Base-by-base conservation (phyloP, 164 flowering plant genomes). In the Protea cynaroides region DNA sequence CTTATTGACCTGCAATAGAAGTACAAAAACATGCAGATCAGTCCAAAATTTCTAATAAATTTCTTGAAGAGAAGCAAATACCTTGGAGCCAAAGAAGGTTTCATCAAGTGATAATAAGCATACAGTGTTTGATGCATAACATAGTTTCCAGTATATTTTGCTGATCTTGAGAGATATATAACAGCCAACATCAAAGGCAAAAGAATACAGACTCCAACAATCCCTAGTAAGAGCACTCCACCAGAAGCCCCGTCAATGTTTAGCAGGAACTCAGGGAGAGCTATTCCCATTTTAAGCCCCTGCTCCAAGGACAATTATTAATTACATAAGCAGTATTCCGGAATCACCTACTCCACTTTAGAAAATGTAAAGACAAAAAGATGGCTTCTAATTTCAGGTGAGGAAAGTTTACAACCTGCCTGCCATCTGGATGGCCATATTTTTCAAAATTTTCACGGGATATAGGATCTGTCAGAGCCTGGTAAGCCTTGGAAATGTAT, bases 21-120 rank as follows among this genome's bases (percentile, higher is more conserved):
- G 19, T 8, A 11, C 53, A 24, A 56, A 44, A 21, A 56, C 23
- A 58, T 10, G 15, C 14, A 23, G 1, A 52, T 38, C 23, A 23
- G 12, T 24, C 14, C 17, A 25, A 13, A 25, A n/a, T 18, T 49
- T 49, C n/a, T 12, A 46, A 56, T 25, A 52, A 40, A 8, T 25
- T n/a, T 52, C 46, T 15, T 12, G 47, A 62, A 65, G 7, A 64
- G 18, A 51, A 18, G 34, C 38, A 34, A 60, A 64, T 81, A 94
- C 98, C 95, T 94, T 65, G 98, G 98, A 25, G 98, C 98, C 72
- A 94, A 76, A 54, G 97, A 90, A 71, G 98, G 96, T 67, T 94
- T 94, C 95, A 94, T 89, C 55, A 83, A 78, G 80, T 84, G 75
- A 70, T 82, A 91, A 65, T 89, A 94, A 19, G 89, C 72, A 1